phyloP scores from a whole-genome alignment of 768 basidiomycete species.

The Tulasnella sp. region DNA sequence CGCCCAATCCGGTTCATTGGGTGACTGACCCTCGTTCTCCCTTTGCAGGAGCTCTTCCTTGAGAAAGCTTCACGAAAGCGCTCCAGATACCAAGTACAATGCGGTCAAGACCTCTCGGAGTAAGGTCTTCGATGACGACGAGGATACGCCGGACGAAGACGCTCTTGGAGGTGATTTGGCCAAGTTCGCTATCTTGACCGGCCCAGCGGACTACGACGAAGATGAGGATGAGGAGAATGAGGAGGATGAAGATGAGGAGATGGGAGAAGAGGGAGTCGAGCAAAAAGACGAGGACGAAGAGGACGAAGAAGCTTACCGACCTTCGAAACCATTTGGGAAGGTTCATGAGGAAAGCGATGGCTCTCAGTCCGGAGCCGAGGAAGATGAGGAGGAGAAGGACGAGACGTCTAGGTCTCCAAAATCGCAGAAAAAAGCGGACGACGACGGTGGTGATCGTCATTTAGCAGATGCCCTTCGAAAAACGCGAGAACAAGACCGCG shows the following conservation, averaged over 20 bases:
- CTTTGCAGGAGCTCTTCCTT: slow-evolving; percentile 55
- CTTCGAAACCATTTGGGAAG: background rate
- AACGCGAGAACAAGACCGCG: slow-evolving; percentile 54
- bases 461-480: slow-evolving; percentile 34
- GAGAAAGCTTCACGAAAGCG: slow-evolving; percentile 49
- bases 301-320: slow-evolving; percentile 15
- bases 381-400: slow-evolving; percentile 18
- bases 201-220: slow-evolving; percentile 19
- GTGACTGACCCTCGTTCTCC: background rate
- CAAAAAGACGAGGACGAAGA: slow-evolving; percentile 18
- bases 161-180: slow-evolving; percentile 19
- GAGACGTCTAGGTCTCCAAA: background rate
- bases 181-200: slow-evolving; percentile 20
- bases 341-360: background rate
- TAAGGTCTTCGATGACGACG: slow-evolving; percentile 40
- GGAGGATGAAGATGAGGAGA: slow-evolving; percentile 11
- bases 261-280: slow-evolving; percentile 8
- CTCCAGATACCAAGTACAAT: slow-evolving; percentile 70
- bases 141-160: slow-evolving; percentile 27
- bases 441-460: background rate
- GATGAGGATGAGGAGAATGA: slow-evolving; percentile 18
- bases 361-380: slow-evolving; percentile 16
- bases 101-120: slow-evolving; percentile 54
- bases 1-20: background rate
- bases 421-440: slow-evolving; percentile 4